Conservation (phyloP, 2,329 filamentous ascomycete genomes). For the Cladosporium sp. region DNA sequence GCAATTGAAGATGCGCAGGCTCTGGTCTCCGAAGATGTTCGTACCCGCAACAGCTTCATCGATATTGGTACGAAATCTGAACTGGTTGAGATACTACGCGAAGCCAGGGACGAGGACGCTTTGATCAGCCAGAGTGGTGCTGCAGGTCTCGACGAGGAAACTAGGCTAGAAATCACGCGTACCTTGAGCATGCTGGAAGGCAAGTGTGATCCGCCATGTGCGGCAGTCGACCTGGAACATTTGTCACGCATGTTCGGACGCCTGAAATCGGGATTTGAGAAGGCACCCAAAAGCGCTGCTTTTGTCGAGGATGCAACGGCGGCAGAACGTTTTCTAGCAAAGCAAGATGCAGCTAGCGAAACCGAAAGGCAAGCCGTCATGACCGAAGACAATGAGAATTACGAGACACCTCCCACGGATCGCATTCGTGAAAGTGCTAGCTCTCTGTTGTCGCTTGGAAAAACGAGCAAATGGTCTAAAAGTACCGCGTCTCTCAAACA, state of each 20-base stretch:
- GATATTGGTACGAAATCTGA: slow-evolving; percentile 13
- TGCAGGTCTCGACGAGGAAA: slow-evolving; percentile 11
- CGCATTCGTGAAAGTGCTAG: slow-evolving; percentile 2
- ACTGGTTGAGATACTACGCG: slow-evolving; percentile 16
- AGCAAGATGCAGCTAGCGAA: not conserved
- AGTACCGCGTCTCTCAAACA: slow-evolving; percentile 22
- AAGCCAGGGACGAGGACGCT: slow-evolving; percentile 15
- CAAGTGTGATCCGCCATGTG: slow-evolving; percentile 13
- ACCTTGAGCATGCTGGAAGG: slow-evolving; percentile 24
- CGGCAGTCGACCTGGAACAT: slow-evolving; percentile 16
- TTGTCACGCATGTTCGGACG: slow-evolving; percentile 18
- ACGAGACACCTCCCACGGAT: not conserved
- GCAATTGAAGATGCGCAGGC: slow-evolving; percentile 11
- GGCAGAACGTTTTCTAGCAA: slow-evolving; percentile 15
- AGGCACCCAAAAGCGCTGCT: slow-evolving; percentile 11
- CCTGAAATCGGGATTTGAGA: slow-evolving; percentile 17
- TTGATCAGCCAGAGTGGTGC: slow-evolving; percentile 13
- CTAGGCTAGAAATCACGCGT: slow-evolving; percentile 16
- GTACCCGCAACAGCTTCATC: not conserved
- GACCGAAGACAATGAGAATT: not conserved
- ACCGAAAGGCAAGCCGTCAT: not conserved
- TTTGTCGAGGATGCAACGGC: slow-evolving; percentile 16
- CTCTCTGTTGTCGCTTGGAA: slow-evolving; percentile 5
- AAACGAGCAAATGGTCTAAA: slow-evolving; percentile 26
- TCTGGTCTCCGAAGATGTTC: not conserved